A percentile compares a stretch with the other conserved stretches of the same genome.
phyloP scores from a whole-genome alignment of 2,329 filamentous ascomycete genomes.

The Bipolaris sorokiniana region DNA sequence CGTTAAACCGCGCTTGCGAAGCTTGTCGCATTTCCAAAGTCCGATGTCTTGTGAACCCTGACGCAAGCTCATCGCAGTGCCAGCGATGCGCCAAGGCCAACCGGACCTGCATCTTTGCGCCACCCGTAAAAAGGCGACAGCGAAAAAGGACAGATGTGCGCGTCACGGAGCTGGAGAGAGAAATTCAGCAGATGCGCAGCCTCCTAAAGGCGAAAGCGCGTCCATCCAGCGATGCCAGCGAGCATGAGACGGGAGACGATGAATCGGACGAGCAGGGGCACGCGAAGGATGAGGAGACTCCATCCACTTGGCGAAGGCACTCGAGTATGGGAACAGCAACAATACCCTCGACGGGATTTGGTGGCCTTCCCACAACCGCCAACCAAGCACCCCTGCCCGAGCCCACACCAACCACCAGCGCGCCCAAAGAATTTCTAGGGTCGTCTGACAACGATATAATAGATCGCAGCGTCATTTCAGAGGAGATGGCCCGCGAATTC shows the following conservation, averaged over 20 bases:
- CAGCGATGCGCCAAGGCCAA: conserved; percentile 46
- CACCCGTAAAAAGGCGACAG: conserved; percentile 45
- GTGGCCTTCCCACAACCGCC: conserved; percentile 10
- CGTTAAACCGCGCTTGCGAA: conserved; percentile 46
- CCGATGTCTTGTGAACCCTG: conserved; percentile 40
- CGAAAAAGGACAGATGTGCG: conserved; percentile 47
- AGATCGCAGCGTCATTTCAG: conserved; percentile 41
- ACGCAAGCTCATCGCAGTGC: conserved; percentile 36
- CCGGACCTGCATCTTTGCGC: conserved; percentile 42
- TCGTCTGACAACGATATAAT: conserved; percentile 42
- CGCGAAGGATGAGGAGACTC: conserved; percentile 21
- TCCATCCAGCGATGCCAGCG: conserved; percentile 33
- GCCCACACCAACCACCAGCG: conserved; percentile 7
- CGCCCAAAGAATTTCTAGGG: conserved; percentile 30
- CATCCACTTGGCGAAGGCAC: conserved; percentile 22
- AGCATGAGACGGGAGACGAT: conserved; percentile 40
- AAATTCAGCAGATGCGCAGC: conserved; percentile 45
- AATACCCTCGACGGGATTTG: conserved; percentile 9
- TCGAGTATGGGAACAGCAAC: conserved; percentile 18
- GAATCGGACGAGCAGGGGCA: conserved; percentile 28
- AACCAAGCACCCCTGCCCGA: conserved; percentile 12
- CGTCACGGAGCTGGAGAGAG: conserved; percentile 46
- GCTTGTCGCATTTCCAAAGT: conserved; percentile 47
- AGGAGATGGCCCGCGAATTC: conserved; percentile 37
- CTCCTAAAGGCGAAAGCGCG: conserved; percentile 34